Percentiles rank a stretch among this genome's conserved stretches.
Evolutionary conservation across 345 rosid genomes (phyloP).

Genomic region (Linum lewisii): DNA sequence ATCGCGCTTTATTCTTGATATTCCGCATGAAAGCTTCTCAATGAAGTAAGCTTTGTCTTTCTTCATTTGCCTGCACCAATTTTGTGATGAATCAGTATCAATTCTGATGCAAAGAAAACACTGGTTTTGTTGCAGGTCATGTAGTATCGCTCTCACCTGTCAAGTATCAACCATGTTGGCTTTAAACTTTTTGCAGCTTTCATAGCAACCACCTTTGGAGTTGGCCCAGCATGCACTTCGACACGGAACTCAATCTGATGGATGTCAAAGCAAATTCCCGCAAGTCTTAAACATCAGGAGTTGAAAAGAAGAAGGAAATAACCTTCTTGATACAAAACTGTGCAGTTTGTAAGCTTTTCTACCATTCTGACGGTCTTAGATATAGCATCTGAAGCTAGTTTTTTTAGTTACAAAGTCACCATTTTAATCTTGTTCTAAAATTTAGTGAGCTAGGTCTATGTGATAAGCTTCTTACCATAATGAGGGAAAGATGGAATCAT

Average conservation of each 20-base stretch:
- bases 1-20: slow-evolving; percentile 36
- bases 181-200: slow-evolving; percentile 26
- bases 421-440: no score
- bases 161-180: slow-evolving; percentile 52
- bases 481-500: background rate
- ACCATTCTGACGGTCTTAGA: no score
- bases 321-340: no score
- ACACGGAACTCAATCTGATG: slow-evolving; percentile 32
- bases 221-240: slow-evolving; percentile 32
- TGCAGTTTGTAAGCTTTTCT: no score
- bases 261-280: slow-evolving; percentile 5
- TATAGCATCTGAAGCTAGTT: no score
- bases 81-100: no score
- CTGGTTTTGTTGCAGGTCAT: background rate
- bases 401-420: no score
- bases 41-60: slow-evolving; percentile 33
- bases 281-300: background rate
- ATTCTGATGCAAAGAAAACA: background rate
- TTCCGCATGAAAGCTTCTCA: slow-evolving; percentile 44
- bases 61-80: slow-evolving; percentile 42
- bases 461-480: no score
- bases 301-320: no score
- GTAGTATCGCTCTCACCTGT: slow-evolving; percentile 26
- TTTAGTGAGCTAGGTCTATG: no score
- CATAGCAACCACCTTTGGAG: slow-evolving; percentile 25